These are phyloP conservation scores for Gyrodon lividus DNA, from an alignment of 768 basidiomycete genomes.

Conservation along the genomic window DNA sequence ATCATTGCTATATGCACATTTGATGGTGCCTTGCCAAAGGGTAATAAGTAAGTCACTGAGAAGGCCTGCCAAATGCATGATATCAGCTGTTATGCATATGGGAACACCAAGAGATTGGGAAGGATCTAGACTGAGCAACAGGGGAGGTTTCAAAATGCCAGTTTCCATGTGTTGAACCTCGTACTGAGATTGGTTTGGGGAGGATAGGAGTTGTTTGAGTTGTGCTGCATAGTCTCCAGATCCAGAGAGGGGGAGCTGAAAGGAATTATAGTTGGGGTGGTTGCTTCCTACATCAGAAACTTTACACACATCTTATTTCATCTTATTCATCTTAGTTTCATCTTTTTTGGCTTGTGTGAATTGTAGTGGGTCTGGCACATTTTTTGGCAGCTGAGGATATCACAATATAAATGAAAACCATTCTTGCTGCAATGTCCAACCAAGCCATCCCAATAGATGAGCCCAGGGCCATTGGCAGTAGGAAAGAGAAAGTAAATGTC, in stretches of 20 bases:
- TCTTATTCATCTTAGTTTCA: too few relatives aligned
- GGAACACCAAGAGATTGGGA: slow-evolving; percentile 28
- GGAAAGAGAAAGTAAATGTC: slow-evolving; percentile 20
- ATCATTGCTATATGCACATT: slow-evolving; percentile 14
- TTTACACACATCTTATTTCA: too few relatives aligned
- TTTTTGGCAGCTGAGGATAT: slow-evolving; percentile 26
- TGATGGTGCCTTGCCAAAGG: slow-evolving; percentile 24
- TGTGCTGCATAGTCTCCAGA: background rate
- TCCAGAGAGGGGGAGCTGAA: too few relatives aligned
- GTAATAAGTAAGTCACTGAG: slow-evolving; percentile 15
- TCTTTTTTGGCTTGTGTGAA: too few relatives aligned
- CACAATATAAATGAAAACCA: slow-evolving; percentile 36
- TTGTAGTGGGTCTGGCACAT: slow-evolving; percentile 27
- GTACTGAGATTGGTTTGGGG: slow-evolving; percentile 20
- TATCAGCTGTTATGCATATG: slow-evolving; percentile 33
- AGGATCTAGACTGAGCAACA: slow-evolving; percentile 33
- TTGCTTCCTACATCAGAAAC: too few relatives aligned
- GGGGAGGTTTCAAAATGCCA: slow-evolving; percentile 33
- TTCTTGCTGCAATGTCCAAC: slow-evolving; percentile 31
- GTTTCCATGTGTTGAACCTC: slow-evolving; percentile 25
- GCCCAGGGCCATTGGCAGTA: slow-evolving; percentile 18
- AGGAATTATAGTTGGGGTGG: too few relatives aligned
- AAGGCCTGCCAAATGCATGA: slow-evolving; percentile 39
- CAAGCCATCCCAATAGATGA: slow-evolving; percentile 24
- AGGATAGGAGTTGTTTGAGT: background rate